Evolutionary conservation across 495 filamentous ascomycete species (phyloP), one percentile per base, ranked within the genome.

Genomic region (Trichoderma orchidacearum): DNA sequence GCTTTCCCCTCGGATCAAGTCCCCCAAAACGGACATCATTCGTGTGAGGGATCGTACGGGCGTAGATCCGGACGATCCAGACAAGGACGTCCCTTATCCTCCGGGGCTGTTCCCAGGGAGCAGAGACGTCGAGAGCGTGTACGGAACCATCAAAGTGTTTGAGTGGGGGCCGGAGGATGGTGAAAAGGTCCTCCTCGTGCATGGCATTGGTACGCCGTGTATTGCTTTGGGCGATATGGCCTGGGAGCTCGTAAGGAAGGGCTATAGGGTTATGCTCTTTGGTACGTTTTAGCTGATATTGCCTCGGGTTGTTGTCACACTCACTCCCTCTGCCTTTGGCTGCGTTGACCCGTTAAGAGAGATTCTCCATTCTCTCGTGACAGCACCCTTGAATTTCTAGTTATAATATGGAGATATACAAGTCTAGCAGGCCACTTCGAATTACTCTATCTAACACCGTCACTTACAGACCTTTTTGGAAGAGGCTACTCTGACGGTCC

Each of bases 101-200:
- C 81, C 84, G 18, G 79, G 88, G 66, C 75, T 82, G 29, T 76
- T 90, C 25, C 91, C 89, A 0, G 89, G 89, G 15, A 81, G 72
- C 5, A 75, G 88, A 36, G 81, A 90, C 69, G 84, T 95, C 21
- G 66, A 75, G 3, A 87, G 81, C 6, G 86, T 87, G 3, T 90
- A 88, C 60, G 89, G 89, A 7, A 77, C 66, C 13, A 82, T 90
- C 52, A 70, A 82, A 29, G 84, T 89, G 17, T 92, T 89, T 61
- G 89, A 95, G 75, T 92, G 82, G 80, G 89, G 89, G 15, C 86
- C 87, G 5, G 77, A 79, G 35, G 67, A 78, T 51, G 88, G 88
- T 0, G 72, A 76, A 18, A 92, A 86, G 61, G 85, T 91, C 3
- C 62, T 94, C 15, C 70, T 94, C 21, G 69, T 93, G 21, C 89